Evolutionary conservation across 2,329 filamentous ascomycete genomes (phyloP).

Genomic region (Exophiala oligosperma): DNA sequence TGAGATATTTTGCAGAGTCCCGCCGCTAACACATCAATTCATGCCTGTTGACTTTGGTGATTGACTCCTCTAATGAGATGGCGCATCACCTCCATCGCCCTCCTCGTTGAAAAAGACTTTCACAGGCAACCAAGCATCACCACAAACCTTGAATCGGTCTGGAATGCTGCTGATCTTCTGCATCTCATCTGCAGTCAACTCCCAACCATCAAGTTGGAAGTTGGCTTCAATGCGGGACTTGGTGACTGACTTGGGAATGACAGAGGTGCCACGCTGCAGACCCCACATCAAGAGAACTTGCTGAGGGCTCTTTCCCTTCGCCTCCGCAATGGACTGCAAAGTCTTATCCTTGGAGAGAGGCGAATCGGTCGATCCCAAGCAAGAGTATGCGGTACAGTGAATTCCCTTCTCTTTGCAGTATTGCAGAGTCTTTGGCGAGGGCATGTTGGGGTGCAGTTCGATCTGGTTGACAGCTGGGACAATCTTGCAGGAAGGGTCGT

Average conservation of each 20-base stretch:
- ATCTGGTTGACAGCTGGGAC: slow-evolving; percentile 71
- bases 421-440: slow-evolving; percentile 73
- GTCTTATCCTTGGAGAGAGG: slow-evolving; percentile 59
- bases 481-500: slow-evolving; percentile 63
- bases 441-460: slow-evolving; percentile 78
- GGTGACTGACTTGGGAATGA: slow-evolving; percentile 83
- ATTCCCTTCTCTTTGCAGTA: slow-evolving; percentile 74
- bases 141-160: slow-evolving; percentile 81
- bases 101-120: slow-evolving; percentile 68
- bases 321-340: slow-evolving; percentile 28
- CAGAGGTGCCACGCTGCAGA: slow-evolving; percentile 71
- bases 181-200: slow-evolving; percentile 71
- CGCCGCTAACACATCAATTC: not conserved
- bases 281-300: slow-evolving; percentile 81
- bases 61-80: slow-evolving; percentile 16
- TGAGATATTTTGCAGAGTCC: not conserved
- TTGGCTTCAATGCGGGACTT: slow-evolving; percentile 73
- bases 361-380: slow-evolving; percentile 70
- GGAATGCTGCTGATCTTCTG: slow-evolving; percentile 65
- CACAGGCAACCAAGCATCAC: slow-evolving; percentile 60
- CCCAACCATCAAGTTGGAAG: slow-evolving; percentile 73
- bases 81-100: slow-evolving; percentile 22
- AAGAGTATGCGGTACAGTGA: slow-evolving; percentile 65
- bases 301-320: slow-evolving; percentile 46
- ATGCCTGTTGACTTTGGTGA: not conserved